Evolutionary conservation across 169 alveolate species (phyloP).

Genomic region (Sarcocystis neurona): DNA sequence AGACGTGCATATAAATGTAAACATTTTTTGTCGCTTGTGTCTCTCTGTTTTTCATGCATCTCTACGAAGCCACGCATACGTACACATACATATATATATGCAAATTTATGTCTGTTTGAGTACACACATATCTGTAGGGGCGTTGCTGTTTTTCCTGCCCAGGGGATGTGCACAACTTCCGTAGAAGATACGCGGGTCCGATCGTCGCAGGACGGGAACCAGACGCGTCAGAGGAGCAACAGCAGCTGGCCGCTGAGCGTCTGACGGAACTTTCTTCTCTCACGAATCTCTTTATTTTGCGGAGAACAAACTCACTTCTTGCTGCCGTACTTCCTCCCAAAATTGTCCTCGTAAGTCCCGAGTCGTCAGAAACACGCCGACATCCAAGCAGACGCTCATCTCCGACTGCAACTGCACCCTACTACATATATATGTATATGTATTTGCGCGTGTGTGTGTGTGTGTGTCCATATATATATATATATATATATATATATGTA

Average conservation of each 20-base stretch:
- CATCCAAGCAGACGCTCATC: background rate
- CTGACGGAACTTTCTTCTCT: slow-evolving; percentile 85
- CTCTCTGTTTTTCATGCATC: no score
- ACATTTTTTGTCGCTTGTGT: background rate
- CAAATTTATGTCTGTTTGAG: no score
- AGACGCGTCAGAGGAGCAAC: slow-evolving; percentile 88
- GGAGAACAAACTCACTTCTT: slow-evolving; percentile 87
- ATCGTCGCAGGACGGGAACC: slow-evolving; percentile 87
- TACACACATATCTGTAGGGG: no score
- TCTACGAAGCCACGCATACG: no score
- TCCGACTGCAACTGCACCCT: no score
- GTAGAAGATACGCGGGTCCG: slow-evolving; percentile 74
- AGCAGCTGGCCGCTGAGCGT: slow-evolving; percentile 83
- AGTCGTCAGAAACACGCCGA: background rate
- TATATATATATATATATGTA: no score
- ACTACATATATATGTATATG: background rate
- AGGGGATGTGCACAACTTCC: slow-evolving; percentile 61
- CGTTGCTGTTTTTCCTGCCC: background rate
- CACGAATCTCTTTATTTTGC: slow-evolving; percentile 86
- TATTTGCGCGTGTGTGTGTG: slow-evolving; percentile 17
- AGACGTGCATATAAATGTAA: no score
- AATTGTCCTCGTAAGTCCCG: slow-evolving; percentile 69
- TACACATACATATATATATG: no score
- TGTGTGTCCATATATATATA: background rate
- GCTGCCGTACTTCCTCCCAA: slow-evolving; percentile 90